Percentiles rank a stretch among this genome's conserved stretches.
phyloP scores from a whole-genome alignment of 2,329 filamentous ascomycete species.

The Hirsutella rhossiliensis region DNA sequence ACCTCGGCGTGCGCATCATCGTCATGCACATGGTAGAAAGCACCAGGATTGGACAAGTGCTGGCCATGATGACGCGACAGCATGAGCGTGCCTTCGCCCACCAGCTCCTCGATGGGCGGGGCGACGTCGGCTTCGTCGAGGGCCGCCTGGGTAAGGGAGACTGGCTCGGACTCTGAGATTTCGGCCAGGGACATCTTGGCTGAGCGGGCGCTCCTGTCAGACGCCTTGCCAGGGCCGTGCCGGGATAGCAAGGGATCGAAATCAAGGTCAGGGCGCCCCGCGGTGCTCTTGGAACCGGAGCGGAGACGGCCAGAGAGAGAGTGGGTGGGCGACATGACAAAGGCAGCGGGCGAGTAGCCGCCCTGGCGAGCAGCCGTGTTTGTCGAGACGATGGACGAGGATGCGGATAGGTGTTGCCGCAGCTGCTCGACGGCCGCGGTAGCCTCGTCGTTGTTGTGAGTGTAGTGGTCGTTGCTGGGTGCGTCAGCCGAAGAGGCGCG shows the following conservation, averaged over 20 bases:
- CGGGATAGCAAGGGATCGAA: constrained; percentile 29
- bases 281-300: constrained; percentile 41
- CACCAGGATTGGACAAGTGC: constrained; percentile 15
- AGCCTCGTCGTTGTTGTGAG: neutral
- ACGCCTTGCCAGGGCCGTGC: constrained; percentile 42
- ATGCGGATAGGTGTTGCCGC: constrained; percentile 33
- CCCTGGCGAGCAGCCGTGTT: constrained; percentile 56
- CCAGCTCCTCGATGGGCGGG: constrained; percentile 23
- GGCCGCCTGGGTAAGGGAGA: constrained; percentile 35
- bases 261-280: constrained; percentile 27
- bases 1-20: constrained; percentile 5
- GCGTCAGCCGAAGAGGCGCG: constrained; percentile 19
- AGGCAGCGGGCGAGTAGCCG: constrained; percentile 57
- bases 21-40: constrained; percentile 22
- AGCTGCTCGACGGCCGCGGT: constrained; percentile 11
- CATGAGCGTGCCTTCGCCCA: constrained; percentile 12
- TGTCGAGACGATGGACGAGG: constrained; percentile 55
- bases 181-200: constrained; percentile 36
- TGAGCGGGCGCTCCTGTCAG: constrained; percentile 36
- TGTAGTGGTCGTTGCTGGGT: constrained; percentile 4
- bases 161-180: constrained; percentile 44
- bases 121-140: constrained; percentile 41
- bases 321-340: constrained; percentile 53
- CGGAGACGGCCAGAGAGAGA: constrained; percentile 46
- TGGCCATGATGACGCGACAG: constrained; percentile 20